Percentiles rank a stretch among this genome's conserved stretches.
Evolutionary conservation across 164 flowering plant species (phyloP).

Genomic region (Dillenia suffruticosa): DNA sequence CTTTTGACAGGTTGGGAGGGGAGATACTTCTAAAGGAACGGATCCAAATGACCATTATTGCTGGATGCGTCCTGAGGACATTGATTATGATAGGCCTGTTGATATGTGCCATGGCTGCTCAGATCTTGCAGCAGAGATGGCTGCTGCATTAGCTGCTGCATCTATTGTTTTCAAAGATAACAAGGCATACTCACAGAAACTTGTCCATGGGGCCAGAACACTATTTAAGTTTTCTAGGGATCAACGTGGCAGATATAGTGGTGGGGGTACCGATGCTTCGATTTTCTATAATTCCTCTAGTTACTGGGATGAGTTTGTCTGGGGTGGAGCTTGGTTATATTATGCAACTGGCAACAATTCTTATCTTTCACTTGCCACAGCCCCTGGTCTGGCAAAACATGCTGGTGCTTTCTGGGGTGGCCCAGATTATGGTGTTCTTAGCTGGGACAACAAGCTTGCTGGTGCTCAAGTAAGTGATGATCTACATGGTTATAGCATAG

Average conservation of each 20-base stretch:
- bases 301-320: constrained; percentile 91
- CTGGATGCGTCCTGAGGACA: constrained; percentile 98
- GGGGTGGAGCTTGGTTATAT: constrained; percentile 97
- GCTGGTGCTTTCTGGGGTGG: constrained; percentile 99
- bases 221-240: constrained; percentile 73
- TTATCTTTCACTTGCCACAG: constrained; percentile 76
- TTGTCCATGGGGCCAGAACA: constrained; percentile 87
- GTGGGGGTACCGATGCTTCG: constrained; percentile 49
- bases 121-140: constrained; percentile 97
- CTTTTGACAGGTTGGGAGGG: constrained; percentile 60
- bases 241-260: constrained; percentile 81
- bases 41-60: constrained; percentile 90
- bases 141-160: constrained; percentile 94
- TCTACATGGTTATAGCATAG: not conserved
- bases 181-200: constrained; percentile 88
- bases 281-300: constrained; percentile 76
- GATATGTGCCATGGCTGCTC: constrained; percentile 63
- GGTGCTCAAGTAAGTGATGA: constrained; percentile 76
- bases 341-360: constrained; percentile 89
- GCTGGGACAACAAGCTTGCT: constrained; percentile 97
- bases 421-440: constrained; percentile 83
- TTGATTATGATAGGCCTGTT: constrained; percentile 75
- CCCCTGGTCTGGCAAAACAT: constrained; percentile 67
- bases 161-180: constrained; percentile 96
- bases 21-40: constrained; percentile 66